A percentile compares a stretch with the other conserved stretches of the same genome.
phyloP scores from a whole-genome alignment of 495 filamentous ascomycete genomes.

The Podospora australis region DNA sequence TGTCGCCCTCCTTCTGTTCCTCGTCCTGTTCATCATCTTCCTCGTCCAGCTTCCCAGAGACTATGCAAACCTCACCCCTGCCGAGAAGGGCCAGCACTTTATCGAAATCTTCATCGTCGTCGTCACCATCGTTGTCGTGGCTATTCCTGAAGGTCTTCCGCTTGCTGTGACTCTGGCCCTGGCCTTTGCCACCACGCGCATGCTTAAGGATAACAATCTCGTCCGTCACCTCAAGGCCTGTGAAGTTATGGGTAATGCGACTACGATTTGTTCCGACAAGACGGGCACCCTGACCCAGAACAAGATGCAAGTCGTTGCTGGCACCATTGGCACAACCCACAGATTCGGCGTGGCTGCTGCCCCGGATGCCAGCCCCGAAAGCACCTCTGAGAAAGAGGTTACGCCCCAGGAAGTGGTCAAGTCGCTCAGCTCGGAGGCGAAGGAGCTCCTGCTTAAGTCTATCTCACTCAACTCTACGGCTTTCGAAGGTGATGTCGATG shows the following conservation, averaged over 20 bases:
- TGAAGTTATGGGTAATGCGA: constrained; percentile 98
- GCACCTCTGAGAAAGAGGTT: constrained; percentile 19
- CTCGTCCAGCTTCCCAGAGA: constrained; percentile 53
- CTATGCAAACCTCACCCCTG: constrained; percentile 44
- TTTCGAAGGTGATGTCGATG: constrained; percentile 75
- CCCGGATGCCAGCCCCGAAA: constrained; percentile 8
- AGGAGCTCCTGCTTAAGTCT: constrained; percentile 62
- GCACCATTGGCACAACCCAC: constrained; percentile 60
- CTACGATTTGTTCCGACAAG: constrained; percentile 94
- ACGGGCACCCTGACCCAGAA: constrained; percentile 94
- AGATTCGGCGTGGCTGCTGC: constrained; percentile 47
- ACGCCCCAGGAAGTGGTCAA: constrained; percentile 26
- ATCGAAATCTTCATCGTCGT: constrained; percentile 91
- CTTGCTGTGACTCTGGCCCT: constrained; percentile 89
- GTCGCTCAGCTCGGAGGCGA: constrained; percentile 51
- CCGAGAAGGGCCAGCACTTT: constrained; percentile 79
- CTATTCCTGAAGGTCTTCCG: constrained; percentile 88
- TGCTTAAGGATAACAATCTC: constrained; percentile 93
- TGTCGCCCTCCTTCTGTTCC: constrained; percentile 75
- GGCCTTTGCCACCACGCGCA: constrained; percentile 88
- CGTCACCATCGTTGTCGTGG: constrained; percentile 91
- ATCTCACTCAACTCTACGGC: constrained; percentile 84
- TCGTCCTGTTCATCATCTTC: constrained; percentile 92
- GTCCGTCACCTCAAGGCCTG: constrained; percentile 87
- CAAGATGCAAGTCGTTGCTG: constrained; percentile 83